Evolutionary conservation across 1,284 basidiomycete species (phyloP).

Genomic region (Cutaneotrichosporon arboriforme): DNA sequence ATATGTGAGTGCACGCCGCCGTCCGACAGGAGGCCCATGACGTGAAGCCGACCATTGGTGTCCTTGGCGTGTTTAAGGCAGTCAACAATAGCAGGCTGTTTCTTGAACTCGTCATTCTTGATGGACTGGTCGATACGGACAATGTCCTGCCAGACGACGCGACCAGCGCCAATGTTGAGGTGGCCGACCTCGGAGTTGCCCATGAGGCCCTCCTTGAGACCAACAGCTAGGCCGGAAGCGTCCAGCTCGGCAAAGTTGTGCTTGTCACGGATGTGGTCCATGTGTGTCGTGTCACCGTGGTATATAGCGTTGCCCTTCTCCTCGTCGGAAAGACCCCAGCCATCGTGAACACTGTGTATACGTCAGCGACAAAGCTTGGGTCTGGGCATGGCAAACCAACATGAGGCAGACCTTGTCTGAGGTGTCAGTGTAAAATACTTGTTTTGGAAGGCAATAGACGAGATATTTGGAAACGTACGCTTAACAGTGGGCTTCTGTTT

Average conservation of each 20-base stretch:
- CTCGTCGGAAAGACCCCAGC: constrained; percentile 73
- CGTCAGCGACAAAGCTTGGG: constrained; percentile 4
- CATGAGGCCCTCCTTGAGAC: constrained; percentile 85
- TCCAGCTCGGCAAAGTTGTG: constrained; percentile 66
- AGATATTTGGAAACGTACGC: constrained; percentile 8
- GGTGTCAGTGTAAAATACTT: constrained; percentile 7
- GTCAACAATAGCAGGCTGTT: constrained; percentile 65
- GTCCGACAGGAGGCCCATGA: constrained; percentile 82
- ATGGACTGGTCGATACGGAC: constrained; percentile 83
- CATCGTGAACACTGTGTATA: constrained; percentile 73
- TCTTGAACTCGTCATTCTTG: constrained; percentile 78
- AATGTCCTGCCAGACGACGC: constrained; percentile 92
- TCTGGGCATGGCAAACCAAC: constrained; percentile 51
- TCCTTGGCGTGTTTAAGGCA: constrained; percentile 71
- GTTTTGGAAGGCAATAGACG: not conserved
- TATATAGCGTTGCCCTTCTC: constrained; percentile 80
- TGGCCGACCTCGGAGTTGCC: constrained; percentile 93
- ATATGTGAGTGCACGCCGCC: constrained; percentile 94
- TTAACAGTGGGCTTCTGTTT: constrained; percentile 20
- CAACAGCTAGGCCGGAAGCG: constrained; percentile 80
- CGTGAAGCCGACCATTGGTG: constrained; percentile 70
- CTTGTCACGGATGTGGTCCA: constrained; percentile 76
- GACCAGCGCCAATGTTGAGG: constrained; percentile 84
- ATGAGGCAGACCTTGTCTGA: constrained; percentile 82
- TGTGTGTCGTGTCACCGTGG: constrained; percentile 72